Base-by-base conservation (phyloP, 106 monocot species). In the Triglochin maritima region DNA sequence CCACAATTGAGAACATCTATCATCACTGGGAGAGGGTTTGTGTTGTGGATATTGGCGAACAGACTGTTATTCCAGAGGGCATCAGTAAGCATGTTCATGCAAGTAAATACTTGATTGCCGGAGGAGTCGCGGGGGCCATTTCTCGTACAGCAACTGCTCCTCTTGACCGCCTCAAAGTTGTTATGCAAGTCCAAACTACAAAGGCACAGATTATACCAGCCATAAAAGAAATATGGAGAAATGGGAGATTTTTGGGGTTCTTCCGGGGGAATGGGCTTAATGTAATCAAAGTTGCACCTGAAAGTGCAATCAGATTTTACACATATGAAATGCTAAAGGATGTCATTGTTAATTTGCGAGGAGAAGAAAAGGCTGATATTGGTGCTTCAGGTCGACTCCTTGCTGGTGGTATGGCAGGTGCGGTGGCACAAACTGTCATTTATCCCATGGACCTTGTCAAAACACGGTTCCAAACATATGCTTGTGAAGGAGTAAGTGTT, bases 371-470 rank as follows among this genome's bases (percentile, higher is more conserved):
- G 70, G 78, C 73, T 68, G 84, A 89, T 44, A 86, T 93, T 69
- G 88, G 86, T 78, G 68, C 81, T 57, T 77, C 71, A 49, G 89
- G 77, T 2, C 88, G 89, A 11, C 81, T 93, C 49, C 69, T 89
- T 15, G 81, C 83, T 63, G 89, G 93, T 46, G 93, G 93, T 14
- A 41, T 93, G 9, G 88, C 93, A 8, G 93, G 93, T 72, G 93
- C 86, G 12, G 69, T 89, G 42, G 88, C 93, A 56, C 93, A 93
- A 47, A 93, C 93, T 54, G 79, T 78, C 43, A 86, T 93, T 68
- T 93, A 93, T 71, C 93, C 88, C 0, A 71, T 93, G 81, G 93
- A 93, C 77, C 85, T 93, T 61, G 81, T 93, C 13, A 93, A 93
- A 70, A 88, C 84, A 29, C 70, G 88, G 50, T 74, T 93, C 16